Evolutionary conservation across 1,284 basidiomycete genomes (phyloP).

Genomic region (Malassezia pachydermatis): DNA sequence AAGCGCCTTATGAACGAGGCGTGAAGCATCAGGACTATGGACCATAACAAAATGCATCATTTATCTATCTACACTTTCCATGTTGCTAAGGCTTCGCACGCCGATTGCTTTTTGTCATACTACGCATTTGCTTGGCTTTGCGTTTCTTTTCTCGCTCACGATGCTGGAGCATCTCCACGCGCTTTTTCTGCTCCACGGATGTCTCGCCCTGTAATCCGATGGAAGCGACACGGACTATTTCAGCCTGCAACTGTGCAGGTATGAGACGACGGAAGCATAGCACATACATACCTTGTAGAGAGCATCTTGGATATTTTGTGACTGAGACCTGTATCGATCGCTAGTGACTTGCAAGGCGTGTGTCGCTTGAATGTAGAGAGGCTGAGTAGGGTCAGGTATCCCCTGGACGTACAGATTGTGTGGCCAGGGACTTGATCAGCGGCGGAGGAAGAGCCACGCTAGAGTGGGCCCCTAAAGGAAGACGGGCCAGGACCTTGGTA

Average conservation of each 20-base stretch:
- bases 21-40: neutral
- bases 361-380: slow-evolving; percentile 16
- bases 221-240: slow-evolving; percentile 13
- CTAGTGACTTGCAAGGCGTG: slow-evolving; percentile 6
- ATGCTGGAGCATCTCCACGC: slow-evolving; percentile 9
- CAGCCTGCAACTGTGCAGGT: slow-evolving; percentile 16
- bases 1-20: slow-evolving; percentile 11
- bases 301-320: slow-evolving; percentile 19
- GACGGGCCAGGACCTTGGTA: slow-evolving; percentile 10
- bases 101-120: slow-evolving; percentile 17
- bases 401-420: slow-evolving; percentile 12
- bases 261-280: no score
- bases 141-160: slow-evolving; percentile 9
- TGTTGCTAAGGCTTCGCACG: no score
- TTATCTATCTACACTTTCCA: neutral
- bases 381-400: no score
- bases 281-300: slow-evolving; percentile 17
- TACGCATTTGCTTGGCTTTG: slow-evolving; percentile 18
- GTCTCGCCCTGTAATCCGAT: slow-evolving; percentile 14
- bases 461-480: slow-evolving; percentile 1
- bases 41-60: no score
- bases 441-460: neutral
- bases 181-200: slow-evolving; percentile 10
- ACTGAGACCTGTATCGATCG: slow-evolving; percentile 15
- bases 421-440: slow-evolving; percentile 7